phyloP scores from a whole-genome alignment of 495 filamentous ascomycete species.

The Cercophora sp. region DNA sequence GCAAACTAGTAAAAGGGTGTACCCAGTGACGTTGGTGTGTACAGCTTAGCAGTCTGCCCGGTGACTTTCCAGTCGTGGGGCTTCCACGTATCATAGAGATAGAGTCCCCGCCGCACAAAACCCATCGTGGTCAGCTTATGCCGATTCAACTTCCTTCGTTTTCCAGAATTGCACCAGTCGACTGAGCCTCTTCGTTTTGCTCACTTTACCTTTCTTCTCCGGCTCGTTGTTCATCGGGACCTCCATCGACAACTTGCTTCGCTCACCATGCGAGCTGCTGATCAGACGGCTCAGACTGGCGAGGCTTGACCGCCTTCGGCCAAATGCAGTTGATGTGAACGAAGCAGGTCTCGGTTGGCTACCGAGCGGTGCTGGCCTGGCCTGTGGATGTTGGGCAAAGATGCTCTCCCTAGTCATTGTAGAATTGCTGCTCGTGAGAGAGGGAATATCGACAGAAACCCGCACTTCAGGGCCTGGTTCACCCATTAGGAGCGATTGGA shows the following conservation, averaged over 20 bases:
- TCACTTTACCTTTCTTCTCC: slow-evolving; percentile 63
- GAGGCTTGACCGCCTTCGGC: slow-evolving; percentile 76
- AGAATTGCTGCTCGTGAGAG: slow-evolving; percentile 79
- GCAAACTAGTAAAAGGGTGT: too few relatives aligned
- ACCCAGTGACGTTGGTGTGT: too few relatives aligned
- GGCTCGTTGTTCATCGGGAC: slow-evolving; percentile 48
- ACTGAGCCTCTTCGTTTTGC: slow-evolving; percentile 68
- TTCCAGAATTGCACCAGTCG: slow-evolving; percentile 85
- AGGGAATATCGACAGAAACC: slow-evolving; percentile 79
- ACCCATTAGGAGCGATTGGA: slow-evolving; percentile 57
- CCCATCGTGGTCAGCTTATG: slow-evolving; percentile 16
- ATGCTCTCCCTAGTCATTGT: slow-evolving; percentile 69
- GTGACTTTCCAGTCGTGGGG: too few relatives aligned
- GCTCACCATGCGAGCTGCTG: slow-evolving; percentile 70
- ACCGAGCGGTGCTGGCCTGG: slow-evolving; percentile 23
- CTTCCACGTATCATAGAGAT: too few relatives aligned
- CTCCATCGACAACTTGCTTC: slow-evolving; percentile 77
- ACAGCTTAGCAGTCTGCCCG: too few relatives aligned
- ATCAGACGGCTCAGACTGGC: slow-evolving; percentile 82
- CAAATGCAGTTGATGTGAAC: slow-evolving; percentile 60
- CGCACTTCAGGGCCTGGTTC: slow-evolving; percentile 63
- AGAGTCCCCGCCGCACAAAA: too few relatives aligned
- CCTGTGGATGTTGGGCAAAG: slow-evolving; percentile 31
- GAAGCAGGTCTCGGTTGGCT: slow-evolving; percentile 65
- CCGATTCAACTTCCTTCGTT: slow-evolving; percentile 35